Evolutionary conservation across 2,329 filamentous ascomycete species (phyloP), one percentile per base, ranked within the genome.

Genomic region (Fusarium siculi): DNA sequence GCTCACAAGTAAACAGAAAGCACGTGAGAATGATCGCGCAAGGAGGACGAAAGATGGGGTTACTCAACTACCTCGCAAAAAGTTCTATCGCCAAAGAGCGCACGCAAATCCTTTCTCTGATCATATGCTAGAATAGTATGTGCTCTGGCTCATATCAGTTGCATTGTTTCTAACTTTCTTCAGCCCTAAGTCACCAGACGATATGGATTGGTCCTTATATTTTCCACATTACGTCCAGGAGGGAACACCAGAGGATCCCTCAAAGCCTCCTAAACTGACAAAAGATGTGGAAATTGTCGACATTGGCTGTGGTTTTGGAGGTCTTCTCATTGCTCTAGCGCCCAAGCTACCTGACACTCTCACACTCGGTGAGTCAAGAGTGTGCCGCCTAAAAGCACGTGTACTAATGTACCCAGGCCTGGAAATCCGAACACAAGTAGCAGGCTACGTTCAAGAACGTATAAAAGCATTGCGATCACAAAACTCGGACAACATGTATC

Each of bases 91-190:
- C 63, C 96, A 99, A 83, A 90, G 96, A 82, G 96, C 96, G 42
- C 96, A 99, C 84, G 96, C 96, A 72, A 99, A 99, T 85, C 95
- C 96, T 11, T 99, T 99, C 84, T 98, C 96, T 6, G 96, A 99
- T 79, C 96, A 99, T 85, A 86, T 90, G 65, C 86, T 99, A 80
- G 87, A 88, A 78, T 99, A 99, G 96, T 97, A 89, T 36, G 75
- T 68, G 63, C 42, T 19, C 46, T 66, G 40, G 47, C 61, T 47
- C 37, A 49, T 61, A 43, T 55, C 39, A 57, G 55, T 28, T 52
- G 9, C 18, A 11, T 49, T n/a, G 3, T 47, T 23, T 64, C 73
- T 78, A 63, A 77, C 69, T 28, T 43, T 18, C 21, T 23, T 23
- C 55, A 98, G 96, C 80, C 96, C 96, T 14, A 85, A 88, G 59